Conservation (phyloP, 345 rosid species). For the Corchorus olitorius region DNA sequence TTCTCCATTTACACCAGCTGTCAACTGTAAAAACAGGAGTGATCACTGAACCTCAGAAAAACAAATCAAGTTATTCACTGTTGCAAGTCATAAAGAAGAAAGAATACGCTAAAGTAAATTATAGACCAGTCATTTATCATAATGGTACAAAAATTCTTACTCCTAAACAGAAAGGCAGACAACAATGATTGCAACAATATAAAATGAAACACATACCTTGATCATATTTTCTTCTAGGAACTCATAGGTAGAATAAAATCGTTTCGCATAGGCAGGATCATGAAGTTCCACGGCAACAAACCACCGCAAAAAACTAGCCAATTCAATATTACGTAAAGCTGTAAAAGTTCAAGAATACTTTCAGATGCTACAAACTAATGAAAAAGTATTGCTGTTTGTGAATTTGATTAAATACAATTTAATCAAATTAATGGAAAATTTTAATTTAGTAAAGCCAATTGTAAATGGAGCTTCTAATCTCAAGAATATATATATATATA, state of each 20-base stretch:
- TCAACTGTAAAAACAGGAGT: slow-evolving; percentile 49
- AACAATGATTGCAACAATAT: not conserved
- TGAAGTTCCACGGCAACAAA: slow-evolving; percentile 89
- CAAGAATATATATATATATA: not conserved
- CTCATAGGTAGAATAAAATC: slow-evolving; percentile 78
- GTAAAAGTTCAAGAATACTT: slow-evolving; percentile 36
- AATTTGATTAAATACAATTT: slow-evolving; percentile 4
- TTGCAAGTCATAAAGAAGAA: not conserved
- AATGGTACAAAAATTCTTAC: not conserved
- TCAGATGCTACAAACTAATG: slow-evolving; percentile 28
- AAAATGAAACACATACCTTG: slow-evolving; percentile 52
- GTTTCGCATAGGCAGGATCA: slow-evolving; percentile 83
- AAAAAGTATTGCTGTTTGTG: slow-evolving; percentile 10
- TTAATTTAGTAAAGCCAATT: not conserved
- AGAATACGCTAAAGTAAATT: not conserved
- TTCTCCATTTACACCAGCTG: slow-evolving; percentile 59
- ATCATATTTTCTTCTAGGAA: slow-evolving; percentile 71
- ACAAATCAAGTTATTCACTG: slow-evolving; percentile 9
- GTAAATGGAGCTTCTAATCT: not conserved
- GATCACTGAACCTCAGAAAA: slow-evolving; percentile 17
- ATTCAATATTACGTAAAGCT: slow-evolving; percentile 81
- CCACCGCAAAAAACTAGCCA: slow-evolving; percentile 98
- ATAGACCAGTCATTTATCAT: slow-evolving; percentile 6
- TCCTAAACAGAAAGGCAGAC: not conserved
- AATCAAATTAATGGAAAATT: not conserved